Conservation (phyloP, 2,329 filamentous ascomycete species). For the Monosporascus sp. region DNA sequence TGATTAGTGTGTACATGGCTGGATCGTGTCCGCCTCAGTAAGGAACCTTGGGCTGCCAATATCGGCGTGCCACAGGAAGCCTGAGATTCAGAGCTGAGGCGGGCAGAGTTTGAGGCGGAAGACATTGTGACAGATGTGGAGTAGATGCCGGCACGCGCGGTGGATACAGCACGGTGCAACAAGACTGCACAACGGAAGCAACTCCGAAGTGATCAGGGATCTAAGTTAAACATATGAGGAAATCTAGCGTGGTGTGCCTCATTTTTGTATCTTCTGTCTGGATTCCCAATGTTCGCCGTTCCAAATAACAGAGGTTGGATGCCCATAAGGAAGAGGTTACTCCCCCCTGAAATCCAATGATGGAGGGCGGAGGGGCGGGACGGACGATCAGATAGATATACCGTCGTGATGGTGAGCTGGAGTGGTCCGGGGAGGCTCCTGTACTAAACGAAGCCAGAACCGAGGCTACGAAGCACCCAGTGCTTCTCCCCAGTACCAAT, state of each 20-base stretch:
- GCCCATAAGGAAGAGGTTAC: neutral
- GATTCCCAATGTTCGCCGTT: constrained; percentile 18
- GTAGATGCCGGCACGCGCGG: constrained; percentile 19
- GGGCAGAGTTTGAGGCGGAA: constrained; percentile 25
- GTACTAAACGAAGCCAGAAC: constrained; percentile 23
- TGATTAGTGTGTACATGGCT: constrained; percentile 44
- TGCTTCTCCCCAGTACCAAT: constrained; percentile 24
- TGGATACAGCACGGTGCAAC: constrained; percentile 17
- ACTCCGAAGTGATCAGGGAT: constrained; percentile 4
- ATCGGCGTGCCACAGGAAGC: constrained; percentile 28
- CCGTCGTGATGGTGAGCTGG: constrained; percentile 9
- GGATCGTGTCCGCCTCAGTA: constrained; percentile 38
- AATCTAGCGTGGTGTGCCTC: constrained; percentile 25
- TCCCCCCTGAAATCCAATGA: constrained; percentile 5
- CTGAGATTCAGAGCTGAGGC: constrained; percentile 23
- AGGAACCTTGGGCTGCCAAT: constrained; percentile 38
- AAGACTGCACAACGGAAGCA: constrained; percentile 18
- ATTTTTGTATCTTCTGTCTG: constrained; percentile 19
- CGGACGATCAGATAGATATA: constrained; percentile 1
- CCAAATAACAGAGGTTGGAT: constrained; percentile 8
- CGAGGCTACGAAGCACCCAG: constrained; percentile 25
- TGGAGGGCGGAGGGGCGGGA: constrained; percentile 4
- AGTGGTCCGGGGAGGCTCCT: constrained; percentile 19
- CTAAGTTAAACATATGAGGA: constrained; percentile 22
- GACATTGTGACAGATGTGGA: constrained; percentile 27